A percentile compares a stretch with the other conserved stretches of the same genome.
These are phyloP conservation scores for Chaetomium sp. DNA, from an alignment of 2,329 filamentous ascomycete genomes.

Conservation along the genomic window DNA sequence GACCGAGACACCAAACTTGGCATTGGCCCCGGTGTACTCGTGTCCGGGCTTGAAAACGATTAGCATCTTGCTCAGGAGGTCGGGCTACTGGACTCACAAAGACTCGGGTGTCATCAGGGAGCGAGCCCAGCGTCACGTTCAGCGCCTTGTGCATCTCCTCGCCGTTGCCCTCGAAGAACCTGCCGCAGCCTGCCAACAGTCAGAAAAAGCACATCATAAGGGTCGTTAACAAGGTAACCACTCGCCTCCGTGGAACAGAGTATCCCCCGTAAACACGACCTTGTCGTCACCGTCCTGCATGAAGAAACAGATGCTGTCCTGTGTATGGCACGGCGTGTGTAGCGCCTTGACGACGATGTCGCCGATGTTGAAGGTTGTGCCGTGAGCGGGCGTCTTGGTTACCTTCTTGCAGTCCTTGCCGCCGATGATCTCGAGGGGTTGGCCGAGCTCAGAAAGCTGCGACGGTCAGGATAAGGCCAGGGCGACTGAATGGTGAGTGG, in stretches of 20 bases:
- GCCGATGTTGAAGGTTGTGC: conserved; percentile 79
- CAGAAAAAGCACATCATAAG: neutral
- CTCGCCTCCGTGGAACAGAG: conserved; percentile 85
- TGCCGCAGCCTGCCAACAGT: conserved; percentile 70
- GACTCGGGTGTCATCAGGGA: conserved; percentile 90
- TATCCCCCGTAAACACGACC: conserved; percentile 94
- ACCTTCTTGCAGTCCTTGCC: conserved; percentile 84
- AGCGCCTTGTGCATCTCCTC: conserved; percentile 91
- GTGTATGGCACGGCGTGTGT: conserved; percentile 97
- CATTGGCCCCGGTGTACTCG: conserved; percentile 97
- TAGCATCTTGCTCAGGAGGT: neutral
- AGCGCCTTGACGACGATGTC: conserved; percentile 80
- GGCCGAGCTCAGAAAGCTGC: conserved; percentile 48
- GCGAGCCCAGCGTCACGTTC: conserved; percentile 76
- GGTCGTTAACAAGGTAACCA: neutral
- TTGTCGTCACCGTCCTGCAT: conserved; percentile 76
- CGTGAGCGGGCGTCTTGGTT: conserved; percentile 73
- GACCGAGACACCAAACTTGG: conserved; percentile 81
- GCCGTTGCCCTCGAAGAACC: conserved; percentile 91
- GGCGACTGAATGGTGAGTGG: neutral
- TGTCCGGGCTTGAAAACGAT: conserved; percentile 68
- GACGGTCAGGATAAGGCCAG: conserved; percentile 35
- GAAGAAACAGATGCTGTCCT: conserved; percentile 96
- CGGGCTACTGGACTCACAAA: conserved; percentile 61
- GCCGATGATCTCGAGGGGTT: conserved; percentile 76